Evolutionary conservation across 371 early-diverging fungal species (phyloP).

Genomic region (Mitosporidium daphniae): DNA sequence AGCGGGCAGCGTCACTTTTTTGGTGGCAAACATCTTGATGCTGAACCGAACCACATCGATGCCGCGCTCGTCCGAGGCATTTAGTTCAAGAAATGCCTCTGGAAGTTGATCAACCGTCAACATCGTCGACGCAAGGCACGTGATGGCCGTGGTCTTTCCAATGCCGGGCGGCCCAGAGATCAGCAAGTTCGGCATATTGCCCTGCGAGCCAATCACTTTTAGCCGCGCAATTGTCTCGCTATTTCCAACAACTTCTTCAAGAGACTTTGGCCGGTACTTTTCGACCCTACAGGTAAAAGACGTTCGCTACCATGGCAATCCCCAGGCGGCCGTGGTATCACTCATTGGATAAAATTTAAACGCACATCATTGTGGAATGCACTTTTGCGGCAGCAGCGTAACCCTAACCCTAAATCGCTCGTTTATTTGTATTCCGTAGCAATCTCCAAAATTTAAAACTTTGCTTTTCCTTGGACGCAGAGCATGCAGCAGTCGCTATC

Average conservation of each 20-base stretch:
- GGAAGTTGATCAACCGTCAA: slow-evolving; percentile 30
- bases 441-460: too few relatives aligned
- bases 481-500: too few relatives aligned
- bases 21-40: slow-evolving; percentile 90
- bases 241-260: slow-evolving; percentile 82
- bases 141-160: slow-evolving; percentile 87
- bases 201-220: slow-evolving; percentile 35
- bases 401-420: too few relatives aligned
- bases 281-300: too few relatives aligned
- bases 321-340: too few relatives aligned
- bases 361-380: too few relatives aligned
- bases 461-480: too few relatives aligned
- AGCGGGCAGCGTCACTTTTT: slow-evolving; percentile 52
- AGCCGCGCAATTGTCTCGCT: slow-evolving; percentile 53
- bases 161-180: slow-evolving; percentile 86
- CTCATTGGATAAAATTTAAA: too few relatives aligned
- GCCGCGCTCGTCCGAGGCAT: slow-evolving; percentile 93
- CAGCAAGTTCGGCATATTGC: slow-evolving; percentile 83
- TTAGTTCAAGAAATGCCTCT: slow-evolving; percentile 65
- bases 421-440: too few relatives aligned
- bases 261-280: slow-evolving; percentile 52
- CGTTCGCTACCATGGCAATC: too few relatives aligned
- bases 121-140: slow-evolving; percentile 49
- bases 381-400: too few relatives aligned
- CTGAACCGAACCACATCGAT: slow-evolving; percentile 84